Conservation (phyloP, 2,329 filamentous ascomycete species). For the Talaromyces sp. region DNA sequence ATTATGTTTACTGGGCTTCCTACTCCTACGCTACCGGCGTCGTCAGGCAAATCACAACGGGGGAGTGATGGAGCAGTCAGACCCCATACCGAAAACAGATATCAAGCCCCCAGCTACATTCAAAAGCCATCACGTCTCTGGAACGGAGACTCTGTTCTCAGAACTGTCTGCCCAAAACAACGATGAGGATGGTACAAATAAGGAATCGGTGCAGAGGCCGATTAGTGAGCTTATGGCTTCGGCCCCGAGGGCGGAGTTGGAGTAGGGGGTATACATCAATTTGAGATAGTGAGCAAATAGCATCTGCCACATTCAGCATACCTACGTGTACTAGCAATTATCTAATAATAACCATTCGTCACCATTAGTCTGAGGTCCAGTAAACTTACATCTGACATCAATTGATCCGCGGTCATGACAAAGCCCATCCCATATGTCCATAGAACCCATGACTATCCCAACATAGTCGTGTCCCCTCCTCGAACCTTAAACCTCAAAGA, state of each 20-base stretch:
- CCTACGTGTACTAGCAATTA: neutral
- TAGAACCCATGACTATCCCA: neutral
- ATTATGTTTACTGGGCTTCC: neutral
- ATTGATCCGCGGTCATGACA: neutral
- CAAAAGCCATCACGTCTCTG: neutral
- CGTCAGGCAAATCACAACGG: neutral
- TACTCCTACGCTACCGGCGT: neutral
- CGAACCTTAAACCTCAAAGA: neutral
- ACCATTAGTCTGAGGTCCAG: neutral
- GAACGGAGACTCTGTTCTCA: neutral
- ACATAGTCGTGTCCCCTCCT: neutral
- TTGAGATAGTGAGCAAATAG: no score
- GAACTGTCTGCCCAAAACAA: neutral
- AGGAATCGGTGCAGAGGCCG: neutral
- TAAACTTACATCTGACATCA: neutral
- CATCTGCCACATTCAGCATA: no score
- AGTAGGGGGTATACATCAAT: neutral
- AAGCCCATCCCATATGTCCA: neutral
- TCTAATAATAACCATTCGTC: neutral
- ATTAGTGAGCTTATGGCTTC: neutral
- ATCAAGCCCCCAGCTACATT: neutral
- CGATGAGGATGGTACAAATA: neutral
- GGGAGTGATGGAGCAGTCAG: neutral
- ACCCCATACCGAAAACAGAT: neutral
- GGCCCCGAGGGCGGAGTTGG: neutral